Base-by-base conservation (phyloP, 2,329 filamentous ascomycete species). In the Verticillium dahliae region DNA sequence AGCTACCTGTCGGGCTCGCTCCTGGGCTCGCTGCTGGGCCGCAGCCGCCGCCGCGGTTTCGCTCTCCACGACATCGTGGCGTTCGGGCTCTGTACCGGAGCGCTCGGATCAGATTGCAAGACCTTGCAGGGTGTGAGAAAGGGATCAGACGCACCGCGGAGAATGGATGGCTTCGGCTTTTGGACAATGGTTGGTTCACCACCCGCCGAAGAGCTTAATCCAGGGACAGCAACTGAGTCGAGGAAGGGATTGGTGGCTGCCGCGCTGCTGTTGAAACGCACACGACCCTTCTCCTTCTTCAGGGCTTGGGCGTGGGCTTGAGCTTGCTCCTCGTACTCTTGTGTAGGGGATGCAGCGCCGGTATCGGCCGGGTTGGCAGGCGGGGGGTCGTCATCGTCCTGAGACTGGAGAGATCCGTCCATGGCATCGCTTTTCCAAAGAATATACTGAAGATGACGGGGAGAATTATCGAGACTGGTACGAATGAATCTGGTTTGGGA, bases 261-360 rank as follows among this genome's bases (percentile, higher is more conserved):
- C 34, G 78, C 76, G 61, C 73, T 76, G 69, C 78, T 81, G 67
- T 81, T 81, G 65, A 81, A 81, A 6, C 79, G 74, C 34, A 81
- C 79, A 34, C 79, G 75, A 2, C 76, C 78, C 65, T 80, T 81
- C 63, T 81, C 79, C 57, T 74, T 77, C 66, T 73, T 78, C 35
- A 67, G 55, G 54, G 67, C 66, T 38, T 65, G 65, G 54, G 65
- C 66, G 38, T 62, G 58, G 58, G 62, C 35, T n/a, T 41, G 27
- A 52, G 22, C 57, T 27, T n/a, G 37, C n/a, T 37, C 45, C 22
- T 58, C 56, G 15, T 45, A 39, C 37, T 38, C 58, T 22, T 56
- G 57, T 52, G 35, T 50, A 14, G 60, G 55, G 7, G 58, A 27
- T 35, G 54, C 45, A 52, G 58, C 58, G 52, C 62, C 63, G 55